phyloP scores from a whole-genome alignment of 1,284 basidiomycete genomes.

The Mycosarcoma maydis region DNA sequence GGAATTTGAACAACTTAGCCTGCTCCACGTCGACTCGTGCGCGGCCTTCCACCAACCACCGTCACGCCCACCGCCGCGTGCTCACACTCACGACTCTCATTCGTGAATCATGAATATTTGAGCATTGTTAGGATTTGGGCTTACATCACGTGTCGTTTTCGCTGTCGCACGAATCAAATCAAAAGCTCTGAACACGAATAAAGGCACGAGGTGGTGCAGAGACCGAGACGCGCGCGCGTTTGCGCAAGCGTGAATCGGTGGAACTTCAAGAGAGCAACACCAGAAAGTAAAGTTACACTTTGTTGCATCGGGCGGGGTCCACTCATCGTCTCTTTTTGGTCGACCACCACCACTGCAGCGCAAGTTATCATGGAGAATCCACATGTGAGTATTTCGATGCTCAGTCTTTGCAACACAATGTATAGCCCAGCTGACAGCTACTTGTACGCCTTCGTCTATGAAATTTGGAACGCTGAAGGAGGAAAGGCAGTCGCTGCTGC shows the following conservation, averaged over 20 bases:
- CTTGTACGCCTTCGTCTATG: not conserved
- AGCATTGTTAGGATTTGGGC: slow-evolving; percentile 9
- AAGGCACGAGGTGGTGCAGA: too few relatives aligned
- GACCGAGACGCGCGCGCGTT: slow-evolving; percentile 27
- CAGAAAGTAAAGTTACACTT: slow-evolving; percentile 3
- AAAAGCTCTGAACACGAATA: slow-evolving; percentile 11
- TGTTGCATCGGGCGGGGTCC: slow-evolving; percentile 6
- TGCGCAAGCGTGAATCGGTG: too few relatives aligned
- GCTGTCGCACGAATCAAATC: slow-evolving; percentile 25
- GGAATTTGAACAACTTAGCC: too few relatives aligned
- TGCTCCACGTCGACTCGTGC: slow-evolving; percentile 39
- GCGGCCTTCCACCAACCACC: too few relatives aligned
- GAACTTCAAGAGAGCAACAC: slow-evolving; percentile 27
- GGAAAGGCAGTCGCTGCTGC: slow-evolving; percentile 84
- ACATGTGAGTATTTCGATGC: slow-evolving; percentile 19
- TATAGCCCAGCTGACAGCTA: not conserved
- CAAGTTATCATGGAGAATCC: slow-evolving; percentile 37
- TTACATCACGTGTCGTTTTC: slow-evolving; percentile 17
- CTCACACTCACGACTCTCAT: too few relatives aligned
- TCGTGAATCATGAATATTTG: too few relatives aligned
- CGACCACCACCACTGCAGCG: slow-evolving; percentile 8
- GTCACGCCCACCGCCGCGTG: too few relatives aligned
- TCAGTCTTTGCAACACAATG: too few relatives aligned
- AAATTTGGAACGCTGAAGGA: slow-evolving; percentile 72
- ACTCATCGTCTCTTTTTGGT: not conserved